Base-by-base conservation (phyloP, 768 basidiomycete species). In the Kwoniella mangroviensis region DNA sequence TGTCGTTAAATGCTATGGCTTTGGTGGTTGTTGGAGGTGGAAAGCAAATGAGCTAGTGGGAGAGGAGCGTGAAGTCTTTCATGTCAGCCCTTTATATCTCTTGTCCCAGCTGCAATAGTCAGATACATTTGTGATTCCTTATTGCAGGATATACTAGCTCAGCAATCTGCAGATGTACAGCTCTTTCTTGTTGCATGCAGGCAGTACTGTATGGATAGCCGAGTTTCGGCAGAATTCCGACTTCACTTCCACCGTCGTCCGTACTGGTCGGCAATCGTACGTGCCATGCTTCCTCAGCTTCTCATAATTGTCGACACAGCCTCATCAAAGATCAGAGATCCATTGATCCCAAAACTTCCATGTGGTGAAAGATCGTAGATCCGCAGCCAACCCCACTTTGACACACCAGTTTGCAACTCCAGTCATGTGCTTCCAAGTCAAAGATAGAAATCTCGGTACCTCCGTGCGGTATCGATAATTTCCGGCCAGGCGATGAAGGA, bases 371-470 rank as follows among this genome's bases (percentile, higher is more conserved):
- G 54, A 55, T 55, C 11, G 12, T 19, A 55, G 34, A 34, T 34
- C 34, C 34, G 34, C 34, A 34, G 34, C 6, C 34, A 7, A 9
- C 45, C 45, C 45, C 26, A 26, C 56, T n/a, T 24, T 26, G 4
- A 55, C 53, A 26, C 11, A 55, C 21, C 9, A 26, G 21, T 26
- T 4, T 12, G 7, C 53, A 34, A 7, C 34, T 34, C 6, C 34
- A 34, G 24, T 55, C 24, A 26, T 26, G 53, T 26, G 53, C 24
- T 49, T 19, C 13, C 45, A 49, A 49, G 45, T 49, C 3, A 55
- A 55, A 55, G 53, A n/a, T 11, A 12, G 11, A 9, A 57, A 57
- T 26, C 56, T 57, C 56, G 56, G 56, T 57, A 57, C 28, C 56
- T 26, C 22, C 26, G 56, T 57, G 56, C 56, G 56, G 56, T 15